Conservation (phyloP, 108 stramenopile species). For the Asterionellopsis glacialis region DNA sequence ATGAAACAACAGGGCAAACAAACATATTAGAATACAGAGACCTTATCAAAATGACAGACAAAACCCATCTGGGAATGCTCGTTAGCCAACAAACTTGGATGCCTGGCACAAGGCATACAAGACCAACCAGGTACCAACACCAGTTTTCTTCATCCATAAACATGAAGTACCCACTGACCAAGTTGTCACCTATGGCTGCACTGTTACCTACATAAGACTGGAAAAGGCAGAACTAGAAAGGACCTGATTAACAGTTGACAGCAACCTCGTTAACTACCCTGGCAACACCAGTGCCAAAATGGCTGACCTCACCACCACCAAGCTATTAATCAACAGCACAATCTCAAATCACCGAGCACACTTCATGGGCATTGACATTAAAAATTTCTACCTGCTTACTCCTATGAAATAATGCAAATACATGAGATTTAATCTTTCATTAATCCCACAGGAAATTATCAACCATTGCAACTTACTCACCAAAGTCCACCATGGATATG, state of each 20-base stretch:
- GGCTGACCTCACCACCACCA: constrained; percentile 30
- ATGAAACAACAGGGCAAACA: too few relatives aligned
- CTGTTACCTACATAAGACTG: constrained; percentile 22
- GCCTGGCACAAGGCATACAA: constrained; percentile 13
- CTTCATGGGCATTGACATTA: too few relatives aligned
- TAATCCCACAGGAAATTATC: constrained; percentile 31
- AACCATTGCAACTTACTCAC: constrained; percentile 23
- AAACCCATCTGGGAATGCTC: constrained; percentile 17
- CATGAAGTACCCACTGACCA: constrained; percentile 19
- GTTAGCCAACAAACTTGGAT: constrained; percentile 15
- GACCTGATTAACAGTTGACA: constrained; percentile 23
- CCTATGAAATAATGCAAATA: constrained; percentile 28
- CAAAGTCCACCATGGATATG: constrained; percentile 7
- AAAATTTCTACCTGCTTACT: constrained; percentile 39
- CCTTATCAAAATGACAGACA: constrained; percentile 9
- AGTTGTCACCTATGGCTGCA: constrained; percentile 20
- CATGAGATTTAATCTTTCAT: constrained; percentile 24
- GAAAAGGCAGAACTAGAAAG: constrained; percentile 21
- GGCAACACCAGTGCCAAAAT: constrained; percentile 25
- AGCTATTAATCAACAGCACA: constrained; percentile 45
- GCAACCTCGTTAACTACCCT: constrained; percentile 31
- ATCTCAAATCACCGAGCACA: constrained; percentile 23
- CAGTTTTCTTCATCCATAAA: constrained; percentile 21
- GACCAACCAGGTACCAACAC: constrained; percentile 10
- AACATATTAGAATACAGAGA: too few relatives aligned